These are phyloP conservation scores for Deinandra increscens DNA, from an alignment of 129 eudicot genomes.

Conservation along the genomic window DNA sequence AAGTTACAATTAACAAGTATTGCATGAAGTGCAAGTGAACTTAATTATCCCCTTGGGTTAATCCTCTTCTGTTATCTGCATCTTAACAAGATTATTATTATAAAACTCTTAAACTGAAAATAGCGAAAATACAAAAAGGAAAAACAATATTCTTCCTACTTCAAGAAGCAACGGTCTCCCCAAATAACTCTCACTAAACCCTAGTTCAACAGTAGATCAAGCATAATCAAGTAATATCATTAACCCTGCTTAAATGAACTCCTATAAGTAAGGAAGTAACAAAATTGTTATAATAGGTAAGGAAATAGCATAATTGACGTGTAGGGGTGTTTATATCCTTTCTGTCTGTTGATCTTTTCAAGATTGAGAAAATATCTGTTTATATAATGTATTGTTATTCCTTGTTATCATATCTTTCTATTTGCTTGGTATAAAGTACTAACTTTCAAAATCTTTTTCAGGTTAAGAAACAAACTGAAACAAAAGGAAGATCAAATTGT, in stretches of 20 bases:
- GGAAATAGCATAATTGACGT: background rate
- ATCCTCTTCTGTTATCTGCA: constrained; percentile 4
- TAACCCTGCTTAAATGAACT: too few relatives aligned
- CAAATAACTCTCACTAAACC: background rate
- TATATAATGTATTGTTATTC: background rate
- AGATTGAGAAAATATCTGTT: background rate
- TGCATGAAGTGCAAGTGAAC: background rate
- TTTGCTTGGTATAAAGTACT: constrained; percentile 3
- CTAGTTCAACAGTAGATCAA: background rate
- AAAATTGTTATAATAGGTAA: background rate
- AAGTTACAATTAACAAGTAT: background rate
- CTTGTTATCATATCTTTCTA: constrained; percentile 9
- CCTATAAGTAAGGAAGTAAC: background rate
- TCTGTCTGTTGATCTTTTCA: background rate
- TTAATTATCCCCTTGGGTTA: background rate
- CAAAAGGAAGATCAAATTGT: constrained; percentile 80
- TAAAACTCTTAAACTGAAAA: background rate
- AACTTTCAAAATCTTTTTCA: constrained; percentile 30
- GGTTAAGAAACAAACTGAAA: constrained; percentile 78
- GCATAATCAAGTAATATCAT: background rate
- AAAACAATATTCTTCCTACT: background rate
- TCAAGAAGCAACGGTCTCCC: background rate
- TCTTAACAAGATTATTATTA: constrained; percentile 5
- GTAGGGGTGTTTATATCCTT: background rate
- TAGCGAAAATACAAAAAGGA: background rate